Base-by-base conservation (phyloP, 164 flowering plant genomes). In the Aristolochia contorta region DNA sequence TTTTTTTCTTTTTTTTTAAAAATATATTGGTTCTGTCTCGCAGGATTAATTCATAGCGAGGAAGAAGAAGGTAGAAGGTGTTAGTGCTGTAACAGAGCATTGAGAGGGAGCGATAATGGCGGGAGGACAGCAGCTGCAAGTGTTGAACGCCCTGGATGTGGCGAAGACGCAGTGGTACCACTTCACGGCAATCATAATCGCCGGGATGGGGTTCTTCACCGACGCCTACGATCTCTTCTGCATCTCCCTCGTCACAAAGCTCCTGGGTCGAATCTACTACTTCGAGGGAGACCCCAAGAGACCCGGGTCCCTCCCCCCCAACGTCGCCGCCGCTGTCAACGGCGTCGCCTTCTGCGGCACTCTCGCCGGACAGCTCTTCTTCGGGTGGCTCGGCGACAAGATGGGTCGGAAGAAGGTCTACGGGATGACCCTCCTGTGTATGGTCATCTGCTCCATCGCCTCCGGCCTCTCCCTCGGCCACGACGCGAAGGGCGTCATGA, bases 181-280 rank as follows among this genome's bases (percentile, higher is more conserved):
- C 62, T 85, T 88, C 81, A 85, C 92, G 0, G 96, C 96, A 13
- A 86, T 88, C 24, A 66, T 88, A 6, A 75, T 88, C 27, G 90
- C 96, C 14, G 96, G 96, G 22, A 88, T 88, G 96, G 96, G 96
- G 1, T 88, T 88, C 73, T 88, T 88, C 84, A 88, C 96, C 0
- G 96, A 88, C 56, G 92, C 96, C 12, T 88, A 88, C 37, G 96
- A 88, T 56, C 85, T 88, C 49, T 88, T 88, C 73, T 85, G 96
- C 79, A 78, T 87, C 58, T 87, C 96, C 19, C 82, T 87, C 9
- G 74, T 75, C 47, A 75, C 74, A 46, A 77, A 74, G 49, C 58
- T 77, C 14, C 75, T 78, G 18, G 81, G 81, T 52, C 78, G 81
- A 16, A 63, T 78, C 21, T 78, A 78, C 65, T 78, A 78, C 68